Percentiles rank a stretch among this genome's conserved stretches.
phyloP scores from a whole-genome alignment of 169 alveolate genomes.

The Cryptosporidium baileyi region DNA sequence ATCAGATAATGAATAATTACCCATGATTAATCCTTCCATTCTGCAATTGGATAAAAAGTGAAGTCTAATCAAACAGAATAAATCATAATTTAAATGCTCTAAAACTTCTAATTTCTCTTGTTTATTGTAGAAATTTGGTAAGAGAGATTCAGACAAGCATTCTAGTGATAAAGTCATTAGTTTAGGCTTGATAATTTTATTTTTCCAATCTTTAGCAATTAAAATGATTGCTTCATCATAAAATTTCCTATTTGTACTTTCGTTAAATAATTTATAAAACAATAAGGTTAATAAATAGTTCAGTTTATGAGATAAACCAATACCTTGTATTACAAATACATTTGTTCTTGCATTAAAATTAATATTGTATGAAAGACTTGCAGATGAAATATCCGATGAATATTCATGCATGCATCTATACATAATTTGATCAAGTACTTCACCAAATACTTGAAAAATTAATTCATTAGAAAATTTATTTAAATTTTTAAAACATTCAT shows the following conservation, averaged over 20 bases:
- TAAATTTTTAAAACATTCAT: neutral
- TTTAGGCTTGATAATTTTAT: slow-evolving; percentile 30
- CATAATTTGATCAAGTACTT: slow-evolving; percentile 9
- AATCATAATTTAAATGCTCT: neutral
- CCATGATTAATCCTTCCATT: slow-evolving; percentile 61
- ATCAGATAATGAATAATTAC: neutral
- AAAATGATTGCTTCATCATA: slow-evolving; percentile 34
- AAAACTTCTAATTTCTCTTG: slow-evolving; percentile 20
- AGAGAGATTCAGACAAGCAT: slow-evolving; percentile 27
- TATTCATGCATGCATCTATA: slow-evolving; percentile 38
- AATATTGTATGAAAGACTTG: slow-evolving; percentile 41
- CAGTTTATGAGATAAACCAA: slow-evolving; percentile 46
- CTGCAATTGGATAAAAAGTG: slow-evolving; percentile 4
- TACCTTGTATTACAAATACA: slow-evolving; percentile 46
- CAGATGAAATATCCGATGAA: slow-evolving; percentile 44
- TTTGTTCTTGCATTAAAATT: slow-evolving; percentile 49
- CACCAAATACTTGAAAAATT: slow-evolving; percentile 65
- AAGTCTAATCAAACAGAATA: neutral
- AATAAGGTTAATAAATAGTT: slow-evolving; percentile 14
- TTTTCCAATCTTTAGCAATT: slow-evolving; percentile 33
- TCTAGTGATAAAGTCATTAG: slow-evolving; percentile 32
- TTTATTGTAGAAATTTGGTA: slow-evolving; percentile 7
- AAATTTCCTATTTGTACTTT: neutral
- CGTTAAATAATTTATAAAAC: neutral
- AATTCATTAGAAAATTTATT: neutral